A percentile compares a stretch with the other conserved stretches of the same genome.
These are phyloP conservation scores for Auricularia sp. DNA, from an alignment of 768 basidiomycete species.

Conservation along the genomic window DNA sequence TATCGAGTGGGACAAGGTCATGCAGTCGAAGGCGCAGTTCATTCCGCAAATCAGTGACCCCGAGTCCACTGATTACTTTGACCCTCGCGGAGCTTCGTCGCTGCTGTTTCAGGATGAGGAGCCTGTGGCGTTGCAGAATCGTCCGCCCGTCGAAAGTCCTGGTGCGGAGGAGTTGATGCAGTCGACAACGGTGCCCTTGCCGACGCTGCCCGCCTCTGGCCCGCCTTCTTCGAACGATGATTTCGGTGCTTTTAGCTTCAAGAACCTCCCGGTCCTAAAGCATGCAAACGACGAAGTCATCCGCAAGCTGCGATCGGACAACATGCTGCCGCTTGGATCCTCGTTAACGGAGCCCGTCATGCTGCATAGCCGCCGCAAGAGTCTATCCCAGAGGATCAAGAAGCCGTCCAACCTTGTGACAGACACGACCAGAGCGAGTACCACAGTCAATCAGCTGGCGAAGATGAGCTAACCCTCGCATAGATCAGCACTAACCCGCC, in stretches of 20 bases:
- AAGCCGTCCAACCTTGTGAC: constrained; percentile 75
- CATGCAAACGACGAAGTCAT: constrained; percentile 99
- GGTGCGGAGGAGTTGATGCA: constrained; percentile 26
- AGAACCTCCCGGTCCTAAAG: constrained; percentile 91
- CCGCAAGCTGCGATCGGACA: constrained; percentile 87
- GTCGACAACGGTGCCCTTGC: constrained; percentile 18
- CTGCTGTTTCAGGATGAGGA: constrained; percentile 92
- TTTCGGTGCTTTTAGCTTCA: constrained; percentile 97
- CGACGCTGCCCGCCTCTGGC: constrained; percentile 36
- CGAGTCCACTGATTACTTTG: constrained; percentile 99
- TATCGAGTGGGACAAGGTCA: constrained; percentile 90
- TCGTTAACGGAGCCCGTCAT: constrained; percentile 52
- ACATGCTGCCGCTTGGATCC: constrained; percentile 68
- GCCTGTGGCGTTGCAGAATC: constrained; percentile 32
- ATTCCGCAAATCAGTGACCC: constrained; percentile 93
- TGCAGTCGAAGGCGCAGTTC: constrained; percentile 82
- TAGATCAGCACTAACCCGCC: constrained; percentile 70
- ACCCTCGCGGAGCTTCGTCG: constrained; percentile 84
- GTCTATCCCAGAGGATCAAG: constrained; percentile 73
- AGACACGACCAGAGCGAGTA: constrained; percentile 35
- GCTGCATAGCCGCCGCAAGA: constrained; percentile 52
- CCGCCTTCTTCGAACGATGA: constrained; percentile 58
- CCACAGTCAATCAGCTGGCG: background rate
- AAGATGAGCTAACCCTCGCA: background rate
- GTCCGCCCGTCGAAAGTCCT: constrained; percentile 18